phyloP scores from a whole-genome alignment of 2,329 filamentous ascomycete species.

The Epichloe sibirici region DNA sequence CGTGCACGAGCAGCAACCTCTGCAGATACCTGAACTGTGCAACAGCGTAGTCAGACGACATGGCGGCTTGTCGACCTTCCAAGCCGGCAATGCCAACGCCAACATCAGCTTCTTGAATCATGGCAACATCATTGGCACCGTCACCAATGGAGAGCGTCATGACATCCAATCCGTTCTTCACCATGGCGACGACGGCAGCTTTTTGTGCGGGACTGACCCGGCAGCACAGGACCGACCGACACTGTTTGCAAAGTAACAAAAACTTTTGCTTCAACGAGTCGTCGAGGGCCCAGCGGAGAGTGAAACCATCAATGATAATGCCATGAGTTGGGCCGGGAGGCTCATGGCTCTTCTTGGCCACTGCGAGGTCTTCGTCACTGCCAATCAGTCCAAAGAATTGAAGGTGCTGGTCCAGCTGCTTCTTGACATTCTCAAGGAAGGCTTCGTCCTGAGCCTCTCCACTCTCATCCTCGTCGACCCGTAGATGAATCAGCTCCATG shows the following conservation, averaged over 20 bases:
- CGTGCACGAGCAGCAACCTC: conserved; percentile 76
- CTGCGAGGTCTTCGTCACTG: conserved; percentile 70
- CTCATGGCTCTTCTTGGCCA: conserved; percentile 71
- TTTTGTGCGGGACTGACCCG: conserved; percentile 96
- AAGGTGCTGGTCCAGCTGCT: conserved; percentile 64
- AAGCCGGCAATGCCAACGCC: conserved; percentile 90
- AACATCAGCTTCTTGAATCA: conserved; percentile 97
- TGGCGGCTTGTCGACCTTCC: conserved; percentile 83
- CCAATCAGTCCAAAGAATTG: conserved; percentile 66
- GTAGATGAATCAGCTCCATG: conserved; percentile 91
- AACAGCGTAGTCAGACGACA: conserved; percentile 94
- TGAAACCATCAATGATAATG: conserved; percentile 89
- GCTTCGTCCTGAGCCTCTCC: conserved; percentile 33
- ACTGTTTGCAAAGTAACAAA: conserved; percentile 88
- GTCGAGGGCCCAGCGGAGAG: conserved; percentile 75
- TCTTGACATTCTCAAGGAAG: conserved; percentile 47
- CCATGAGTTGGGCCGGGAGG: conserved; percentile 81
- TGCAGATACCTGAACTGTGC: conserved; percentile 86
- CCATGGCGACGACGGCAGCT: conserved; percentile 90
- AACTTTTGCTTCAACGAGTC: conserved; percentile 84
- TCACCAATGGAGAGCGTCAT: conserved; percentile 93
- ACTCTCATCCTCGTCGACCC: conserved; percentile 62
- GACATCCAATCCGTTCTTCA: conserved; percentile 87
- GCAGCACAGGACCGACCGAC: conserved; percentile 91
- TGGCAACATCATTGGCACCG: conserved; percentile 90